phyloP scores from a whole-genome alignment of 2,329 filamentous ascomycete genomes.

The Juglanconis juglandina region DNA sequence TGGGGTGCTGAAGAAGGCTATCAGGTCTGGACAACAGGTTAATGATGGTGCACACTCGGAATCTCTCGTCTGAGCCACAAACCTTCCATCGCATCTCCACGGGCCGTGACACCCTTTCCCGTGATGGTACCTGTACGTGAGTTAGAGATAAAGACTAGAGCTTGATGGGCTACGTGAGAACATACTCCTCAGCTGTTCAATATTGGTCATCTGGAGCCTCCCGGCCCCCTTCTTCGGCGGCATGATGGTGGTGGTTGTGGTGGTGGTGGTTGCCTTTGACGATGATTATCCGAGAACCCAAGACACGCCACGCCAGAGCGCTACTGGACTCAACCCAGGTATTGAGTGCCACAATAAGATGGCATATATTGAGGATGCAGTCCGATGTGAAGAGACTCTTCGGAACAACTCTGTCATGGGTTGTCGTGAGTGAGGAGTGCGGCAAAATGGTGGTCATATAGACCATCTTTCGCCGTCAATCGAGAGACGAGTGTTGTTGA shows the following conservation, averaged over 20 bases:
- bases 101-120: background rate
- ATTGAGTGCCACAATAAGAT: background rate
- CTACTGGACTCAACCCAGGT: background rate
- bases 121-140: background rate
- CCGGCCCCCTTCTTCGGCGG: slow-evolving; percentile 10
- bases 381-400: background rate
- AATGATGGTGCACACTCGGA: background rate
- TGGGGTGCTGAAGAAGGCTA: slow-evolving; percentile 10
- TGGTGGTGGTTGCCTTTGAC: background rate
- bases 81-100: slow-evolving; percentile 16
- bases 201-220: slow-evolving; percentile 11
- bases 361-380: background rate
- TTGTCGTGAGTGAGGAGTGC: no score
- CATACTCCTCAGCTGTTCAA: slow-evolving; percentile 12
- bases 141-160: background rate
- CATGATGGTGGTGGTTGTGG: slow-evolving; percentile 6
- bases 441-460: background rate
- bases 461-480: background rate
- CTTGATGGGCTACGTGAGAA: no score
- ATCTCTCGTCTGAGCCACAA: background rate
- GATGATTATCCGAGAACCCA: background rate
- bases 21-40: slow-evolving; percentile 7
- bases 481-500: background rate
- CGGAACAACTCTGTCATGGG: no score
- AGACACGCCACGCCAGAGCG: background rate